Percentiles rank a stretch among this genome's conserved stretches.
Conservation (phyloP, 805 yeast species). For the Clavispora vitiphila region DNA sequence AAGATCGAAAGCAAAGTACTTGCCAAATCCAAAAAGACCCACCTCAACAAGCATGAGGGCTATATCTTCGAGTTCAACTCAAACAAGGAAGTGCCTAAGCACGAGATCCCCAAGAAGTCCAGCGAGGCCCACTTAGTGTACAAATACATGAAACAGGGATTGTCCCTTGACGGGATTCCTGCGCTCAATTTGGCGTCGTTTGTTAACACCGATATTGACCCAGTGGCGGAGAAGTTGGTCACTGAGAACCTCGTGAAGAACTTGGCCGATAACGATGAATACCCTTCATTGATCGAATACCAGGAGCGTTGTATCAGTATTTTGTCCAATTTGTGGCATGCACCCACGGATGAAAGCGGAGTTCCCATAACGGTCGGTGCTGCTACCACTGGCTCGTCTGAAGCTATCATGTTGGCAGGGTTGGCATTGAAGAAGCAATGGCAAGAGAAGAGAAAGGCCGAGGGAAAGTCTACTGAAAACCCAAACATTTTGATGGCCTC, state of each 20-base stretch:
- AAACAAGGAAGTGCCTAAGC: slow-evolving; percentile 45
- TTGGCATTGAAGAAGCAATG: slow-evolving; percentile 86
- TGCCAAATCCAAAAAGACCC: slow-evolving; percentile 15
- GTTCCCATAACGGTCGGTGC: slow-evolving; percentile 59
- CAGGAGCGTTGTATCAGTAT: slow-evolving; percentile 82
- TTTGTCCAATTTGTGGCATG: slow-evolving; percentile 76
- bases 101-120: slow-evolving; percentile 56
- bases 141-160: slow-evolving; percentile 63
- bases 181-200: slow-evolving; percentile 82
- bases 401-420: slow-evolving; percentile 92
- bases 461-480: slow-evolving; percentile 53
- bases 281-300: slow-evolving; percentile 75
- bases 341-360: slow-evolving; percentile 36
- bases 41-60: slow-evolving; percentile 22
- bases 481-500: slow-evolving; percentile 92
- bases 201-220: slow-evolving; percentile 69
- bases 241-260: slow-evolving; percentile 76
- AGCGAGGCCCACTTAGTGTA: slow-evolving; percentile 50
- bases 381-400: slow-evolving; percentile 91
- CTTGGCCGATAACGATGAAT: slow-evolving; percentile 90
- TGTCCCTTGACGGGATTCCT: slow-evolving; percentile 80
- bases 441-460: slow-evolving; percentile 61
- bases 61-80: slow-evolving; percentile 28
- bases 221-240: slow-evolving; percentile 42
- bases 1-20: slow-evolving; percentile 27